Percentiles rank a stretch among this genome's conserved stretches.
phyloP scores from a whole-genome alignment of 1,284 basidiomycete genomes.

The Ceratobasidium sp. region DNA sequence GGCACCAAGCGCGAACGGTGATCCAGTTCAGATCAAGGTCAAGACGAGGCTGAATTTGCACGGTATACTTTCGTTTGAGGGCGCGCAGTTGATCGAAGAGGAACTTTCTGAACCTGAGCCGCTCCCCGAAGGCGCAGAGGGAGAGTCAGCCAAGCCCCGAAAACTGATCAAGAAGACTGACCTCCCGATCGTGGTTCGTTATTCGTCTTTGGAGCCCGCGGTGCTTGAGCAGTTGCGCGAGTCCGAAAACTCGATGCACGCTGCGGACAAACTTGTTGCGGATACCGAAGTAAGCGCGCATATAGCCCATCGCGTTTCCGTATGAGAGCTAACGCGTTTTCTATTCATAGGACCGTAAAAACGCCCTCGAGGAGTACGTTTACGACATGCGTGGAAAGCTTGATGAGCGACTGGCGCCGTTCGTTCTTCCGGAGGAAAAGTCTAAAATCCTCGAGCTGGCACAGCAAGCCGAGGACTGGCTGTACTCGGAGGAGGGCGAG shows the following conservation, averaged over 20 bases:
- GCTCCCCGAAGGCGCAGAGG: slow-evolving; percentile 56
- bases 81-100: slow-evolving; percentile 79
- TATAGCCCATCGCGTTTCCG: background rate
- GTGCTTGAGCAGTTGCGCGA: slow-evolving; percentile 73
- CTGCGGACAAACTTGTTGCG: slow-evolving; percentile 89
- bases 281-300: slow-evolving; percentile 80
- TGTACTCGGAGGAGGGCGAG: slow-evolving; percentile 94
- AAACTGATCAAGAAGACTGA: slow-evolving; percentile 81
- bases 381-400: slow-evolving; percentile 93
- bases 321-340: slow-evolving; percentile 14
- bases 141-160: slow-evolving; percentile 65
- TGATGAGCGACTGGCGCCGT: slow-evolving; percentile 81
- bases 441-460: slow-evolving; percentile 71
- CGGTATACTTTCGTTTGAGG: slow-evolving; percentile 84
- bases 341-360: slow-evolving; percentile 80
- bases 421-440: slow-evolving; percentile 77
- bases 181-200: slow-evolving; percentile 70
- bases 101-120: slow-evolving; percentile 68
- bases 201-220: slow-evolving; percentile 67
- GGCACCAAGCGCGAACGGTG: slow-evolving; percentile 68
- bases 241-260: slow-evolving; percentile 84
- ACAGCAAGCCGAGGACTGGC: slow-evolving; percentile 87
- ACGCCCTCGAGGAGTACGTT: slow-evolving; percentile 95
- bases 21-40: slow-evolving; percentile 82
- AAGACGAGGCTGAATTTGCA: slow-evolving; percentile 86